Percentiles rank a stretch among this genome's conserved stretches.
Conservation (phyloP, 768 basidiomycete genomes). For the Xanthoconium stramineum region DNA sequence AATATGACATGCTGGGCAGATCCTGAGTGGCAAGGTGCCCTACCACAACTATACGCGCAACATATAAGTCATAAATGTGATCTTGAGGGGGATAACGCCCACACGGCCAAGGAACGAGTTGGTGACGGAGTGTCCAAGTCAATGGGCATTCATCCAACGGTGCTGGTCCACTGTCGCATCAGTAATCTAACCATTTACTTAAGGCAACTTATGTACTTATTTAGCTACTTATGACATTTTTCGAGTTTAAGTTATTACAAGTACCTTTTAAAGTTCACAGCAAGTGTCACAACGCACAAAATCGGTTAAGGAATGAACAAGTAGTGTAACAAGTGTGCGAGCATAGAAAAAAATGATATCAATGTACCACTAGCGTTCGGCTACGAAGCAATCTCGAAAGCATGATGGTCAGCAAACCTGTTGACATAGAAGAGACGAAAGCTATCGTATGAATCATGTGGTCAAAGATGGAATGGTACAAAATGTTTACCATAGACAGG, state of each 20-base stretch:
- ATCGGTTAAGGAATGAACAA: no score
- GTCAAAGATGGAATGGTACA: background rate
- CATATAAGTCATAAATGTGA: slow-evolving; percentile 6
- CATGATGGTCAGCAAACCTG: background rate
- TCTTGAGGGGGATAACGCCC: slow-evolving; percentile 3
- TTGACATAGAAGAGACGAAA: background rate
- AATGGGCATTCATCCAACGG: slow-evolving; percentile 13
- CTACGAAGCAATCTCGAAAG: background rate
- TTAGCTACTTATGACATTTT: no score
- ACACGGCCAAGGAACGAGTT: background rate
- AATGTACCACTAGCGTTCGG: no score
- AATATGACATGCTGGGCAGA: no score
- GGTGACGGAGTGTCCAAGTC: slow-evolving; percentile 1
- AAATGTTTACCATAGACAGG: background rate
- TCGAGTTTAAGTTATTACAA: no score
- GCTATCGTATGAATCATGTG: background rate
- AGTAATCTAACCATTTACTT: no score
- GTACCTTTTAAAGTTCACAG: no score
- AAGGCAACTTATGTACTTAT: no score
- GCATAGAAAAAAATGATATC: no score
- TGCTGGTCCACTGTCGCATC: slow-evolving; percentile 24
- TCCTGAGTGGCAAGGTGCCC: slow-evolving; percentile 12
- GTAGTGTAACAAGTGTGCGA: no score
- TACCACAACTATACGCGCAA: slow-evolving; percentile 14
- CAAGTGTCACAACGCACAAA: no score